A percentile compares a stretch with the other conserved stretches of the same genome.
These are phyloP conservation scores for Colletotrichum falcatum DNA, from an alignment of 2,329 filamentous ascomycete genomes.

Conservation along the genomic window DNA sequence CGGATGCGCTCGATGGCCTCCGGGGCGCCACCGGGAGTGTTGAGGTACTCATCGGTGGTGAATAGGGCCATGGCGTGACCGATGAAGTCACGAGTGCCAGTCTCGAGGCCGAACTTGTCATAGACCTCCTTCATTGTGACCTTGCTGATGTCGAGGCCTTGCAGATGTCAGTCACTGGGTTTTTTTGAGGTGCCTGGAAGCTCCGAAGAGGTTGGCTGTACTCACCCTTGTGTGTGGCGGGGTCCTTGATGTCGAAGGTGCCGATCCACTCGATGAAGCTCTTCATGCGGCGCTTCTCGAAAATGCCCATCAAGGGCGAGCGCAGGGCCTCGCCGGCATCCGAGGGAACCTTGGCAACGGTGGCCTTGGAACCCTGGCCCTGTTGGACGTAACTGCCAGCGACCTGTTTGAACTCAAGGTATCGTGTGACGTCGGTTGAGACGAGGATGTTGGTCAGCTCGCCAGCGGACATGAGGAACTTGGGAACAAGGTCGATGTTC, in stretches of 20 bases:
- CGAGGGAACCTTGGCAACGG: constrained; percentile 95
- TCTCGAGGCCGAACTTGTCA: constrained; percentile 95
- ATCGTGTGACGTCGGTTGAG: constrained; percentile 90
- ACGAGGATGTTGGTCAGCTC: constrained; percentile 99
- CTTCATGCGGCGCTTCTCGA: constrained; percentile 98
- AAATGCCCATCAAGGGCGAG: constrained; percentile 95
- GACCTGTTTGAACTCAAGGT: constrained; percentile 94
- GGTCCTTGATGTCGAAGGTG: constrained; percentile 83
- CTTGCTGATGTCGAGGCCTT: constrained; percentile 82
- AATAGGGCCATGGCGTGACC: constrained; percentile 99
- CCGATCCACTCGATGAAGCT: constrained; percentile 97
- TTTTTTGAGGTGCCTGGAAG: not conserved
- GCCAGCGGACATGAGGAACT: constrained; percentile 98
- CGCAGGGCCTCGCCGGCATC: constrained; percentile 90
- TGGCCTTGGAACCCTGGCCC: constrained; percentile 82
- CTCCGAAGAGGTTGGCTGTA: not conserved
- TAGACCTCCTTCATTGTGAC: constrained; percentile 98
- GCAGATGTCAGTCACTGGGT: constrained; percentile 1
- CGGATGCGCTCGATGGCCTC: constrained; percentile 93
- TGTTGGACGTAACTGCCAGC: constrained; percentile 97
- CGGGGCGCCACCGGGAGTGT: constrained; percentile 76
- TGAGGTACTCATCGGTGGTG: constrained; percentile 88
- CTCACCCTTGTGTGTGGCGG: constrained; percentile 89
- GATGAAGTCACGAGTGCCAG: constrained; percentile 92
- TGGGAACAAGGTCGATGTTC: constrained; percentile 99